Base-by-base conservation (phyloP, 2,329 filamentous ascomycete genomes). In the Calonectria fujianensis region DNA sequence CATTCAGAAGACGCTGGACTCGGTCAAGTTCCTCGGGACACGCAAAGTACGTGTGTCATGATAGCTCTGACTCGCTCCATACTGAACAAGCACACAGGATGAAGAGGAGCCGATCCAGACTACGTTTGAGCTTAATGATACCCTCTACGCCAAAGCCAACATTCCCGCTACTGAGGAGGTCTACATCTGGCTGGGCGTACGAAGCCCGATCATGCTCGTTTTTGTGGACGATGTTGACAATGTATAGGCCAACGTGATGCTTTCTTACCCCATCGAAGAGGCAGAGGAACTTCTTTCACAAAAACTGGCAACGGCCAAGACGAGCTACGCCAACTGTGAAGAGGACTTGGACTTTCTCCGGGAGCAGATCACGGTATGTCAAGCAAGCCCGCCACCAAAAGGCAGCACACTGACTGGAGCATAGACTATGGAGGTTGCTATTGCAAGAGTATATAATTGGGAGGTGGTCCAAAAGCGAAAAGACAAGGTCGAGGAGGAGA, bases 371-470 rank as follows among this genome's bases (percentile, higher is more conserved):
- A 99, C 97, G 77, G 96, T 97, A 87, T 79, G 91, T 86, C 74
- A 18, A 32, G 6, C 37, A 29, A 31, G 52, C 57, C 37, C 3
- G 27, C 32, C 71, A n/a, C 29, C 20, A 24, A 5, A 45, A 5
- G 24, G 51, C 11, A 27, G 39, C 10, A n/a, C 80, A 78, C 75
- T 73, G 10, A 72, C 31, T 18, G 63, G 65, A 71, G 39, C 24
- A n/a, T 79, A 97, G 95, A 98, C 96, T 0, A 93, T 99, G 89
- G 97, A 99, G 86, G 97, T 99, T 41, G 97, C 97, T 5, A 96
- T 96, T 51, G 97, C 97, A 29, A 91, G 97, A 77, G 96, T 99
- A n/a, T 98, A 99, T 86, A 99, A 99, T 86, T 98, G 97, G 96
- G 97, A 99, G 82, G 96, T 99, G 6, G 95, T 96, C 54, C 95